Conservation (phyloP, 495 filamentous ascomycete genomes). For the Penicillium atrosanguineum region DNA sequence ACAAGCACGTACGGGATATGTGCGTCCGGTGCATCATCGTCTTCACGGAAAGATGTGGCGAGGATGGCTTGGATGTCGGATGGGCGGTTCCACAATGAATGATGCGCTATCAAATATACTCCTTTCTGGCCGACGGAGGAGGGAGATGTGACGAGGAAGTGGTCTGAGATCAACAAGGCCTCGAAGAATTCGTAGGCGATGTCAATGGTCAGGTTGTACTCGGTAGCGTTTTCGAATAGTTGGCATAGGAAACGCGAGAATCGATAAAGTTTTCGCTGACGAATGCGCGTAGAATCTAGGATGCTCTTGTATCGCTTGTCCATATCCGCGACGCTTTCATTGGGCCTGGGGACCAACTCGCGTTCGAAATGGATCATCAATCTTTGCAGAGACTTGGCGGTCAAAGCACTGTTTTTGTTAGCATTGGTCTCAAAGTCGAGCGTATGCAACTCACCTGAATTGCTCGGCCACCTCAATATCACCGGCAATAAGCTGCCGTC, state of each 20-base stretch:
- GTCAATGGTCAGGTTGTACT: constrained; percentile 74
- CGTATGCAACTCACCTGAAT: constrained; percentile 59
- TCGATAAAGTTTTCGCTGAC: constrained; percentile 82
- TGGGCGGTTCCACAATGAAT: constrained; percentile 67
- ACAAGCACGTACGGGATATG: constrained; percentile 79
- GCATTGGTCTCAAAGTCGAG: constrained; percentile 3
- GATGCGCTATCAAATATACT: constrained; percentile 82
- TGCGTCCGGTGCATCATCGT: constrained; percentile 63
- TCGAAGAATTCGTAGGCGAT: constrained; percentile 73
- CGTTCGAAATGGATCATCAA: constrained; percentile 88
- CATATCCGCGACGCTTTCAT: constrained; percentile 83
- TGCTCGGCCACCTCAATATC: constrained; percentile 99
- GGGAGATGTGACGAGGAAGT: constrained; percentile 68
- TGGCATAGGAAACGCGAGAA: constrained; percentile 87
- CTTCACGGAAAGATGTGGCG: constrained; percentile 81
- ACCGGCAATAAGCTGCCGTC: constrained; percentile 80
- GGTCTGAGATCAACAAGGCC: constrained; percentile 76
- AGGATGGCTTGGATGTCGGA: constrained; percentile 82
- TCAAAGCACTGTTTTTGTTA: constrained; percentile 63
- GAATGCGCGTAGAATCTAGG: constrained; percentile 90
- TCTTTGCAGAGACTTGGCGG: constrained; percentile 82
- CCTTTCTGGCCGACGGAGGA: constrained; percentile 64
- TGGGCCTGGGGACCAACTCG: constrained; percentile 76
- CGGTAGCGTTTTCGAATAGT: constrained; percentile 92
- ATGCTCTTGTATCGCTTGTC: constrained; percentile 95